Evolutionary conservation across 345 rosid species (phyloP).

Genomic region (Corymbia maculata): DNA sequence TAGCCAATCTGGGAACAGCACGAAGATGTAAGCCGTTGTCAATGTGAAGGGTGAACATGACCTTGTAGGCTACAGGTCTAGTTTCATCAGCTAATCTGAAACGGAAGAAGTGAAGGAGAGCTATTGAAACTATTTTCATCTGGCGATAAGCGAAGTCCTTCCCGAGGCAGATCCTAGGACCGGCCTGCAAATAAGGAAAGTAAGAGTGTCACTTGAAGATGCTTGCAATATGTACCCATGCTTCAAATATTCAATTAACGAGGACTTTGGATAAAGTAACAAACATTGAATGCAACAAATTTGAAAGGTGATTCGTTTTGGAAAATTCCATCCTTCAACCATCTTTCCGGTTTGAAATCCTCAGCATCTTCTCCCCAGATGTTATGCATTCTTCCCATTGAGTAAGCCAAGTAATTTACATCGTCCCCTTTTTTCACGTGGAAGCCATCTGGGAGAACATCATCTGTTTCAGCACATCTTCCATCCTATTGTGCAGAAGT

Average conservation of each 20-base stretch:
- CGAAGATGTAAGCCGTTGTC: conserved; percentile 40
- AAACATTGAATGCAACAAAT: conserved; percentile 53
- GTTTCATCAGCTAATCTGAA: conserved; percentile 47
- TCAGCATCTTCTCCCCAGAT: conserved; percentile 79
- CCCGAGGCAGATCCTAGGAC: conserved; percentile 75
- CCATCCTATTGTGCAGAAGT: conserved; percentile 33
- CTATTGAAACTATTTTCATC: conserved; percentile 61
- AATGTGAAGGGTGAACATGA: conserved; percentile 67
- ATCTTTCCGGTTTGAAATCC: conserved; percentile 64
- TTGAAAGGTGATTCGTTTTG: conserved; percentile 70
- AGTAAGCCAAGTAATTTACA: conserved; percentile 42
- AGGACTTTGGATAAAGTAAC: background rate
- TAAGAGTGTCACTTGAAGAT: background rate
- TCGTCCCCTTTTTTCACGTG: conserved; percentile 57
- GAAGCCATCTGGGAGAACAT: conserved; percentile 58
- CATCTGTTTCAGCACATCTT: conserved; percentile 51
- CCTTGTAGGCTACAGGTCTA: conserved; percentile 23
- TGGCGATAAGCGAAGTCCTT: conserved; percentile 68
- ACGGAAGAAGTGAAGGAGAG: conserved; percentile 46
- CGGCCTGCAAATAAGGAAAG: conserved; percentile 35
- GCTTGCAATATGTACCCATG: background rate
- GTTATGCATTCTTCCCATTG: conserved; percentile 74
- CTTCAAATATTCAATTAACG: background rate
- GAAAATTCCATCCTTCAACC: conserved; percentile 57
- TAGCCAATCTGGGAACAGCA: conserved; percentile 23